These are phyloP conservation scores for Fraxinus angustifolia DNA, from an alignment of 305 asterid species.

Conservation along the genomic window DNA sequence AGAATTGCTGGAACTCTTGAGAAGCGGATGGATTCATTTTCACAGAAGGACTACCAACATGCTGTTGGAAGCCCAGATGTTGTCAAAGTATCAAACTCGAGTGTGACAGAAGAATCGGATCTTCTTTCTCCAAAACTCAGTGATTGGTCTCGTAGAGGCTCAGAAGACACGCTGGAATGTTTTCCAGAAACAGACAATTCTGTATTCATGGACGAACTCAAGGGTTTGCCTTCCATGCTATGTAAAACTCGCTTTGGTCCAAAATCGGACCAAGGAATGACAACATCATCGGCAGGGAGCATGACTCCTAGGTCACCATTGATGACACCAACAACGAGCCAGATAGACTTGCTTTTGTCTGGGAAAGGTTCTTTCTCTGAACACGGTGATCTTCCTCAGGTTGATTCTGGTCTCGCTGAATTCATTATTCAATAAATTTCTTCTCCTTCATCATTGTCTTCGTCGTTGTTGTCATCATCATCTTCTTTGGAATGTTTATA, in stretches of 20 bases:
- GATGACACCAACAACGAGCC: constrained; percentile 86
- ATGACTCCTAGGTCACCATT: constrained; percentile 95
- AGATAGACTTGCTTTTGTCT: constrained; percentile 75
- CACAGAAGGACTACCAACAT: constrained; percentile 62
- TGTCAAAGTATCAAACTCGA: constrained; percentile 73
- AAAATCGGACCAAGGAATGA: constrained; percentile 95
- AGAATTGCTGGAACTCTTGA: constrained; percentile 89
- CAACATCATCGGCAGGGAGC: constrained; percentile 98
- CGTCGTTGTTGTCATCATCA: background rate
- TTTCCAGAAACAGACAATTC: constrained; percentile 76
- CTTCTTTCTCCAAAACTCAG: constrained; percentile 86
- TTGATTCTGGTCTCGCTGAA: constrained; percentile 27
- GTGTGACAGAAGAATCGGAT: constrained; percentile 81
- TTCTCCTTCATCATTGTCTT: background rate
- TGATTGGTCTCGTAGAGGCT: constrained; percentile 97
- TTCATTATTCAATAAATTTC: constrained; percentile 8
- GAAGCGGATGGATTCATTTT: constrained; percentile 79
- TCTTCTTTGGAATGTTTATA: constrained; percentile 3
- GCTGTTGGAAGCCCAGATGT: constrained; percentile 74
- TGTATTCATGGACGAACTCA: constrained; percentile 71
- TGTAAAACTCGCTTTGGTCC: constrained; percentile 92
- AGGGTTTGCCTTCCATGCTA: constrained; percentile 74
- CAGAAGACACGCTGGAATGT: constrained; percentile 93
- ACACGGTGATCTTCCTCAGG: constrained; percentile 98
- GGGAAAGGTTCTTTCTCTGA: constrained; percentile 95